Conservation (phyloP, 164 flowering plant species). For the Vitis vinifera region DNA sequence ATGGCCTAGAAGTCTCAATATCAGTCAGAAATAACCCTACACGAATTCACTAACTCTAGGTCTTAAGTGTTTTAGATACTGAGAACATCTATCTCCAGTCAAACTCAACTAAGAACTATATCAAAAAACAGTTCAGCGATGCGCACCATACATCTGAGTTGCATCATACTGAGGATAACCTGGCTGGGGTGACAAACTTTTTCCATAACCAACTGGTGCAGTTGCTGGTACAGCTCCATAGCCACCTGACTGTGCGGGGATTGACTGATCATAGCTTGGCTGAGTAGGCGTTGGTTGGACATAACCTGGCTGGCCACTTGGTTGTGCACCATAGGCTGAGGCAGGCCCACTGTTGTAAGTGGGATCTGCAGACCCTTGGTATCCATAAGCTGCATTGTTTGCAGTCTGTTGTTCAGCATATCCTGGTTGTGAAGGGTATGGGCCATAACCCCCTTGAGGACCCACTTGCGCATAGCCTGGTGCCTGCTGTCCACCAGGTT, state of each 20-base stretch:
- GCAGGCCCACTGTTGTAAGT: conserved; percentile 22
- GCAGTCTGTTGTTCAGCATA: conserved; percentile 62
- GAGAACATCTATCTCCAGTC: neutral
- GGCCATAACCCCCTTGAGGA: conserved; percentile 41
- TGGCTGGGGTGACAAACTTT: conserved; percentile 60
- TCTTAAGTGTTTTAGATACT: too few relatives aligned
- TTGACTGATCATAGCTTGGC: conserved; percentile 57
- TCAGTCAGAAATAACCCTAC: neutral
- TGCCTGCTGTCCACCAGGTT: conserved; percentile 49
- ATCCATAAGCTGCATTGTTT: conserved; percentile 47
- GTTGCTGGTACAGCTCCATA: conserved; percentile 40
- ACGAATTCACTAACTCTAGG: neutral
- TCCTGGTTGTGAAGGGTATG: conserved; percentile 57
- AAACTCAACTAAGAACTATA: neutral
- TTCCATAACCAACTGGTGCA: conserved; percentile 48
- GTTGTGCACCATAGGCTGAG: conserved; percentile 47
- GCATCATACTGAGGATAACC: conserved; percentile 65
- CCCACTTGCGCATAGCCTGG: conserved; percentile 52
- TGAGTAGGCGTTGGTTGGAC: conserved; percentile 51
- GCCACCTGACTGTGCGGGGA: conserved; percentile 40
- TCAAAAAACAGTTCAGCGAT: neutral
- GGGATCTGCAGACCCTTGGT: conserved; percentile 55
- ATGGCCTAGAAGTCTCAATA: too few relatives aligned
- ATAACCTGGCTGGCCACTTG: conserved; percentile 42
- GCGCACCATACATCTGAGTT: conserved; percentile 56